These are phyloP conservation scores for Xylaria acuta DNA, from an alignment of 495 filamentous ascomycete species.

Conservation along the genomic window DNA sequence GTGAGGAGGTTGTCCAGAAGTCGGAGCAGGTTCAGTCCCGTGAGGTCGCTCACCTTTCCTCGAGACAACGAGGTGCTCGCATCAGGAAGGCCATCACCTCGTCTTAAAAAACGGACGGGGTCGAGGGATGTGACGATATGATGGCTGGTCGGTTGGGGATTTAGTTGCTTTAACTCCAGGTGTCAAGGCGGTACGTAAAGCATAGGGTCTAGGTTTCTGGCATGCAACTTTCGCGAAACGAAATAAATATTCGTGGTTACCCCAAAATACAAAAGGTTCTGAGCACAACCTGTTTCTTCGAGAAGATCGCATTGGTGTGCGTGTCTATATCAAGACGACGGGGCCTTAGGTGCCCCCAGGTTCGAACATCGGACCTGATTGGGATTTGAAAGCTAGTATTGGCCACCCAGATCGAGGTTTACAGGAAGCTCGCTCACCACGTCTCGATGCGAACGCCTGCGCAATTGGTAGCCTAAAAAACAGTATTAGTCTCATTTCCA, in stretches of 20 bases:
- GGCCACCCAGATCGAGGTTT: slow-evolving; percentile 2
- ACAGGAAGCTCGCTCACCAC: neutral
- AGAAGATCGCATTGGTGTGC: slow-evolving; percentile 12
- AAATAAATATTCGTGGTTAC: slow-evolving; percentile 42
- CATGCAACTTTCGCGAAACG: slow-evolving; percentile 45
- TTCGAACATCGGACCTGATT: slow-evolving; percentile 17
- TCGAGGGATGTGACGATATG: slow-evolving; percentile 36
- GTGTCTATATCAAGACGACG: slow-evolving; percentile 14
- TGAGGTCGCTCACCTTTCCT: slow-evolving; percentile 70
- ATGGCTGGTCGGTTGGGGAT: slow-evolving; percentile 36
- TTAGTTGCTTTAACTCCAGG: slow-evolving; percentile 46
- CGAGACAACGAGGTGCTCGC: slow-evolving; percentile 85
- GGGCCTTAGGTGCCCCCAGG: neutral
- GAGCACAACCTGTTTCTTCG: slow-evolving; percentile 23
- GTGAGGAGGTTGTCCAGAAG: slow-evolving; percentile 89
- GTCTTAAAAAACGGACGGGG: slow-evolving; percentile 57
- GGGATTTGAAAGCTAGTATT: slow-evolving; percentile 14
- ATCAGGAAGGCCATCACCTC: slow-evolving; percentile 79
- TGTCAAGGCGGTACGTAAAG: slow-evolving; percentile 47
- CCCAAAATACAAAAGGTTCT: slow-evolving; percentile 42
- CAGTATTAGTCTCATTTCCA: slow-evolving; percentile 9
- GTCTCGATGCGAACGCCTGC: slow-evolving; percentile 17
- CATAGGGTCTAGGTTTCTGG: slow-evolving; percentile 48
- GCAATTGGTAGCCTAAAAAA: slow-evolving; percentile 23
- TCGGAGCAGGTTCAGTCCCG: slow-evolving; percentile 66